phyloP scores from a whole-genome alignment of 2,329 filamentous ascomycete genomes.

The Teratosphaeria epicoccoides region DNA sequence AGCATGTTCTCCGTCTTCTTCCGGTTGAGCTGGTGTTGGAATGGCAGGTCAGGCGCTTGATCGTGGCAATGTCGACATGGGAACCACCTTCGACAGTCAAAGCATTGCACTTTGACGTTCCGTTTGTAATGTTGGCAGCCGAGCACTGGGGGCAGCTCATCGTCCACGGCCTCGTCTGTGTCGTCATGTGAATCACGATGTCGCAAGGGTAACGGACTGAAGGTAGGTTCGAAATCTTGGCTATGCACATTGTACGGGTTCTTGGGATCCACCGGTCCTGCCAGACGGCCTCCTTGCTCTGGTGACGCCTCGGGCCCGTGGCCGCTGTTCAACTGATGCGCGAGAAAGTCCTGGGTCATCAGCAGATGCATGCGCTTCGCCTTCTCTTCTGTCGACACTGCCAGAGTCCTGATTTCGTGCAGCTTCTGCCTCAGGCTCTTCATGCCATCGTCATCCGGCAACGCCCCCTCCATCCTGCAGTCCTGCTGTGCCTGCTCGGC shows the following conservation, averaged over 20 bases:
- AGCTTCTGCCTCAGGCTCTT: slow-evolving; percentile 35
- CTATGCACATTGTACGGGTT: slow-evolving; percentile 28
- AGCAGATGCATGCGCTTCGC: slow-evolving; percentile 39
- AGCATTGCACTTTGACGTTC: slow-evolving; percentile 93
- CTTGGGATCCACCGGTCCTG: slow-evolving; percentile 19
- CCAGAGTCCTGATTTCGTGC: slow-evolving; percentile 36
- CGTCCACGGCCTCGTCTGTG: slow-evolving; percentile 40
- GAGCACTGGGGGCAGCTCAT: slow-evolving; percentile 41
- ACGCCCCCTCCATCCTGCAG: slow-evolving; percentile 10
- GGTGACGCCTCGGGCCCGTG: neutral
- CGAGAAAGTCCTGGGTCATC: slow-evolving; percentile 39
- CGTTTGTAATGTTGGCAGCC: slow-evolving; percentile 90
- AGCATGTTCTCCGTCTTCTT: slow-evolving; percentile 89
- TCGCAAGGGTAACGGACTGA: slow-evolving; percentile 21
- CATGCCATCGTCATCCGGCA: slow-evolving; percentile 44
- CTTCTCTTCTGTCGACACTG: slow-evolving; percentile 37
- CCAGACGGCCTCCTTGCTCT: neutral
- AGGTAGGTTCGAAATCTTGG: slow-evolving; percentile 24
- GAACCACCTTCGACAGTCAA: slow-evolving; percentile 82
- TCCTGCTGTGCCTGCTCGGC: neutral
- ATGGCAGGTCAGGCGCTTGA: slow-evolving; percentile 54
- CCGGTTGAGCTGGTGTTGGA: slow-evolving; percentile 51
- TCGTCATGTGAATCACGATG: slow-evolving; percentile 28
- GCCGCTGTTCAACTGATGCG: slow-evolving; percentile 7
- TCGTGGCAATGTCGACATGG: slow-evolving; percentile 94